Percentiles rank a stretch among this genome's conserved stretches.
Conservation (phyloP, 2,329 filamentous ascomycete genomes). For the Xylariaceae sp. region DNA sequence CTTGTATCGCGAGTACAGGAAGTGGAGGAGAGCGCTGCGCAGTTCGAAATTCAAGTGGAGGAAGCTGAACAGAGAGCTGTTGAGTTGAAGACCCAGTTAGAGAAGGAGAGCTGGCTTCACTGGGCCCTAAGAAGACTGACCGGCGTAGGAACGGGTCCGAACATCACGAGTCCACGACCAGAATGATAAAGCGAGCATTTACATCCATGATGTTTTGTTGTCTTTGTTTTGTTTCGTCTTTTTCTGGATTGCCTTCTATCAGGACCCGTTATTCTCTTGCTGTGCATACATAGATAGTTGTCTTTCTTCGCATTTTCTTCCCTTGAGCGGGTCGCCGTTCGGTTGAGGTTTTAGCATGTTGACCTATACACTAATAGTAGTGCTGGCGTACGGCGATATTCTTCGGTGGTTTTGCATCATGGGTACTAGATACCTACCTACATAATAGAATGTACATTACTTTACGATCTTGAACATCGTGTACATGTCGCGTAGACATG, state of each 20-base stretch:
- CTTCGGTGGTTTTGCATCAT: neutral
- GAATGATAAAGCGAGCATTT: constrained; percentile 13
- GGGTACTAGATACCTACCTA: neutral
- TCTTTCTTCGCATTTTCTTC: neutral
- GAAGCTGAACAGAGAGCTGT: constrained; percentile 62
- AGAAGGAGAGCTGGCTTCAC: constrained; percentile 58
- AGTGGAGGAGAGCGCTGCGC: constrained; percentile 73
- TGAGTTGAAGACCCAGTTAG: constrained; percentile 56
- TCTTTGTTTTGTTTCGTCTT: neutral
- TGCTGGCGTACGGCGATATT: constrained; percentile 3
- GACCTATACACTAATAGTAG: neutral
- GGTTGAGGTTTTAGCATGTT: constrained; percentile 4
- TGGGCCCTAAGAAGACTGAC: constrained; percentile 59
- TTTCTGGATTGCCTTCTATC: neutral
- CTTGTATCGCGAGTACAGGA: constrained; percentile 78
- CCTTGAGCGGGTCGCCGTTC: neutral
- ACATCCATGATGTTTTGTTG: neutral
- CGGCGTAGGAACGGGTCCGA: constrained; percentile 55
- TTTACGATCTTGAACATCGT: neutral
- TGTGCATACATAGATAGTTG: neutral
- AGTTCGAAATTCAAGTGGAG: constrained; percentile 73
- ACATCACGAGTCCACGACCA: constrained; percentile 40
- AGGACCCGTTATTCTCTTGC: neutral
- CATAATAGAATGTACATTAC: neutral
- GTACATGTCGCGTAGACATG: too few species aligned